Percentiles rank a stretch among this genome's conserved stretches.
These are phyloP conservation scores for Phytophthora chlamydospora DNA, from an alignment of 352 stramenopile genomes.

Conservation along the genomic window DNA sequence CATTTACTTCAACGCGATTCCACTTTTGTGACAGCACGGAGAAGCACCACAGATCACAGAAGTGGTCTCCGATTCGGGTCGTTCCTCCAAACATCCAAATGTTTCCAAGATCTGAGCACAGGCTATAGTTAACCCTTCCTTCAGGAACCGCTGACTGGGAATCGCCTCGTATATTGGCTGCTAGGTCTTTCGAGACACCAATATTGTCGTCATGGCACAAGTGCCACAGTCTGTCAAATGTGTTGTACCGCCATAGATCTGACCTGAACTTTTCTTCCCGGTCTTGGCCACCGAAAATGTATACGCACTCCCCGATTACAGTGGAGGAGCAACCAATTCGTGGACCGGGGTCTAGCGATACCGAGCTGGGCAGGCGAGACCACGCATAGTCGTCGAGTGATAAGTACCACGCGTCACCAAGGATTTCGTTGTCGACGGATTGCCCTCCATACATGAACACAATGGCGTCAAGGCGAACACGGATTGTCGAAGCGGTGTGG, in stretches of 20 bases:
- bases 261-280: constrained; percentile 78
- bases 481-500: constrained; percentile 70
- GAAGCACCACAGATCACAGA: constrained; percentile 84
- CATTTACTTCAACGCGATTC: constrained; percentile 58
- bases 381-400: constrained; percentile 84
- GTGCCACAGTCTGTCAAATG: constrained; percentile 88
- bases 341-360: constrained; percentile 79
- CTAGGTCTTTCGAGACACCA: constrained; percentile 30
- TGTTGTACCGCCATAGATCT: constrained; percentile 88
- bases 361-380: constrained; percentile 72
- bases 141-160: constrained; percentile 59
- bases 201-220: constrained; percentile 87
- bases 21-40: constrained; percentile 73
- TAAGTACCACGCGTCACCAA: constrained; percentile 85
- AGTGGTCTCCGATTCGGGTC: constrained; percentile 46
- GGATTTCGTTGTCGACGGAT: constrained; percentile 69
- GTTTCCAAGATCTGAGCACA: constrained; percentile 79
- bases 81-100: constrained; percentile 82
- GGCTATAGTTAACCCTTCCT: constrained; percentile 67
- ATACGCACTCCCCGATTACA: constrained; percentile 86
- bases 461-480: constrained; percentile 75
- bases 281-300: constrained; percentile 83
- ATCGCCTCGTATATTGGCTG: constrained; percentile 26
- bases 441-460: constrained; percentile 87
- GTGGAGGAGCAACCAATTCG: constrained; percentile 66